Base-by-base conservation (phyloP, 345 rosid species). In the Microcos paniculata region DNA sequence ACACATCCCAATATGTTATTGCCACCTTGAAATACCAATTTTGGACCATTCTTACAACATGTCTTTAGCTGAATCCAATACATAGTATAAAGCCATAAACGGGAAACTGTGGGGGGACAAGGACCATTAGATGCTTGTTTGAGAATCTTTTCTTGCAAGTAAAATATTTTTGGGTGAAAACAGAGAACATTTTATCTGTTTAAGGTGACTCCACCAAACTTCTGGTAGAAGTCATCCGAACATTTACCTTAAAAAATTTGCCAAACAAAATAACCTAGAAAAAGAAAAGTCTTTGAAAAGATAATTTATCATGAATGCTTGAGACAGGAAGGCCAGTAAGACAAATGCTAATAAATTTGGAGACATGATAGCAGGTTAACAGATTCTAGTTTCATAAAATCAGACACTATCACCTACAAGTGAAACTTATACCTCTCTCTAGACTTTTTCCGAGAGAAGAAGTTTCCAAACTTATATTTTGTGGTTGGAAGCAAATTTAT, bases 401-500 rank as follows among this genome's bases (percentile, higher is more conserved):
- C 1, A 2, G 65, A 24, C 59, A 51, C 6, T 35, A 9, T 11
- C 8, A n/a, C 66, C 63, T 18, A 48, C 23, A 57, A 61, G 81
- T 35, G 8, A 74, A 56, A 72, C 23, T 6, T 23, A 80, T 78
- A 90, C 95, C 91, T 86, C 58, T 89, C 95, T 76, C 87, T 81
- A 3, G 81, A 80, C 68, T 76, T 88, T 84, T 86, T 88, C 38
- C 86, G 84, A 11, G 80, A 85, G 79, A 90, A 87, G 63, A 90
- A 81, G 78, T 80, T 81, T 56, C 88, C 84, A 23, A 84, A 80
- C 85, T 89, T 89, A 87, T 82, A 87, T 74, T 82, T 91, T 57
- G 92, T 82, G 72, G 87, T 84, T 19, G 95, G 95, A 81, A 91
- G 92, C 75, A 80, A 78, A 65, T 82, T 76, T 46, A 91, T 89